Conservation (phyloP, 805 yeast genomes). For the Yamadazyma sp. region DNA sequence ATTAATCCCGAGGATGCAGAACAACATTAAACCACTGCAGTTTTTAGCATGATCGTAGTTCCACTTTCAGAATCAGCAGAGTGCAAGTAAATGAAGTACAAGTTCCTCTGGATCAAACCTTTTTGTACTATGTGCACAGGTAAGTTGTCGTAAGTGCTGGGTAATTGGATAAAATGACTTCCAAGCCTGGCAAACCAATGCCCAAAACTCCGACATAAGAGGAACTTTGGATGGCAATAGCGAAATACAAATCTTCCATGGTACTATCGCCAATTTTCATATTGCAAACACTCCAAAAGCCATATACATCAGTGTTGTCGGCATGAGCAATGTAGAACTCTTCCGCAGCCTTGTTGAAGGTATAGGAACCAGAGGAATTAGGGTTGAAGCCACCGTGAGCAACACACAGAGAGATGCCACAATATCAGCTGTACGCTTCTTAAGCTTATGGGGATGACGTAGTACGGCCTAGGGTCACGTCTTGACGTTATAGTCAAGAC, state of each 20-base stretch:
- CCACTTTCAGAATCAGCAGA: conserved; percentile 24
- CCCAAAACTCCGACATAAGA: conserved; percentile 56
- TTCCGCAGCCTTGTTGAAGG: conserved; percentile 36
- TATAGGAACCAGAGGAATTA: conserved; percentile 35
- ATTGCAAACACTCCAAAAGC: not conserved
- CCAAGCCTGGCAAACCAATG: conserved; percentile 66
- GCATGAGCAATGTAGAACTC: conserved; percentile 46
- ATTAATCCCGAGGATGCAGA: not conserved
- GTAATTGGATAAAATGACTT: conserved; percentile 27
- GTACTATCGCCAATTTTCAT: conserved; percentile 14
- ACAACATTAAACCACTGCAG: conserved; percentile 18
- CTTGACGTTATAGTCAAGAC: too few species aligned
- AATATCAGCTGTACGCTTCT: too few species aligned
- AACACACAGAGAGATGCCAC: conserved; percentile 28
- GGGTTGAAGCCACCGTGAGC: conserved; percentile 50
- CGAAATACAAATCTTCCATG: conserved; percentile 58
- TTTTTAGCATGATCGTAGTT: conserved; percentile 37
- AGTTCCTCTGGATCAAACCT: conserved; percentile 30
- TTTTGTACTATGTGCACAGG: conserved; percentile 30
- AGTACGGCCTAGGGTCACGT: too few species aligned
- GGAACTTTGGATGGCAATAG: conserved; percentile 64
- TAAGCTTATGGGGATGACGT: too few species aligned
- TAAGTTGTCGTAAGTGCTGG: conserved; percentile 20
- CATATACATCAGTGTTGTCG: conserved; percentile 43
- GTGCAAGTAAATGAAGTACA: conserved; percentile 34